phyloP scores from a whole-genome alignment of 345 rosid genomes.

The Crucihimalaya himalaica region DNA sequence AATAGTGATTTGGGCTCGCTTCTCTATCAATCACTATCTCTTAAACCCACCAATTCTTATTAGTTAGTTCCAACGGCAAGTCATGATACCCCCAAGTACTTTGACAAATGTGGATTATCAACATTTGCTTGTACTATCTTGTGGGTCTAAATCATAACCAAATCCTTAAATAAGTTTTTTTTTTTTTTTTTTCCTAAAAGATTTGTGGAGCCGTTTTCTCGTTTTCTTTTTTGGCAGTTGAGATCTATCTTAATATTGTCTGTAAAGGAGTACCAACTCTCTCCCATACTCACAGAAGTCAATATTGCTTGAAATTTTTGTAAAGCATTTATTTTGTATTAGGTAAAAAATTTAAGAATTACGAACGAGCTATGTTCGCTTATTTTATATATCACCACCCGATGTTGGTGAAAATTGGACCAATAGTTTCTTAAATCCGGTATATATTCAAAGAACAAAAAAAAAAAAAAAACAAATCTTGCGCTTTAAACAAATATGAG shows the following conservation, averaged over 20 bases:
- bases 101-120: constrained; percentile 7
- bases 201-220: constrained; percentile 14
- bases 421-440: not conserved
- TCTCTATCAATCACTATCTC: constrained; percentile 12
- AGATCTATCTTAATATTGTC: constrained; percentile 24
- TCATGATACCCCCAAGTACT: not conserved
- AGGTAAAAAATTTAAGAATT: not conserved
- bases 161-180: not conserved
- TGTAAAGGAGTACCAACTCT: constrained; percentile 31
- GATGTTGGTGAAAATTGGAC: not conserved
- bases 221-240: constrained; percentile 25
- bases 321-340: not conserved
- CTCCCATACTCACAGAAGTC: constrained; percentile 24
- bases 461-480: not conserved
- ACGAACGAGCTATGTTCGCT: not conserved
- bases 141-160: not conserved
- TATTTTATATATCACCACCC: not conserved
- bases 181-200: not conserved
- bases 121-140: not conserved
- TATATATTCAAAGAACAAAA: too few relatives aligned
- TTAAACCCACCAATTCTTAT: constrained; percentile 13
- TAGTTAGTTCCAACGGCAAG: constrained; percentile 29
- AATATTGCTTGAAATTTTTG: constrained; percentile 15
- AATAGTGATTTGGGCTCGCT: not conserved
- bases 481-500: not conserved